Percentiles rank a stretch among this genome's conserved stretches.
These are phyloP conservation scores for Didymella glomerata DNA, from an alignment of 2,329 filamentous ascomycete genomes.

Conservation along the genomic window DNA sequence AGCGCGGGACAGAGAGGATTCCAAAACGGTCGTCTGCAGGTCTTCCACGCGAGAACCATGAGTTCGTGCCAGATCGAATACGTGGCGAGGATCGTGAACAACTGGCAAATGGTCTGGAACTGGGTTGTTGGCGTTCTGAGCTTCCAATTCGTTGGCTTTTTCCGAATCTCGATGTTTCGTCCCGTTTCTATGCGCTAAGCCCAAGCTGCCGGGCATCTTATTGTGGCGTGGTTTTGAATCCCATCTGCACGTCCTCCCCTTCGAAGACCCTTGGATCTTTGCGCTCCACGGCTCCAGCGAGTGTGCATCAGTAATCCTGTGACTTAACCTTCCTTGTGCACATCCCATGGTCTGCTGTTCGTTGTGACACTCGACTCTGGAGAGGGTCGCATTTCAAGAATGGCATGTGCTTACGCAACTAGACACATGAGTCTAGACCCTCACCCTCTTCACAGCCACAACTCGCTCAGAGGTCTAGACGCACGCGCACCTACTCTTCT, in stretches of 20 bases:
- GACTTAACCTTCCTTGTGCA: background rate
- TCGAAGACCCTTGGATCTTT: background rate
- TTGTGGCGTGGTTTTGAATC: background rate
- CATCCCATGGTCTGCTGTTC: background rate
- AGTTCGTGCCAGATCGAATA: slow-evolving; percentile 13
- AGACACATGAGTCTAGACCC: slow-evolving; percentile 9
- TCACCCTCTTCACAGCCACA: background rate
- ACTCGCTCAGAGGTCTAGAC: slow-evolving; percentile 13
- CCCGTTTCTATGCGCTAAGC: background rate
- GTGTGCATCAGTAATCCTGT: background rate
- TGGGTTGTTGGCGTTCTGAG: background rate
- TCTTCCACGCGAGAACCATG: background rate
- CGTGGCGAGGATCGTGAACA: slow-evolving; percentile 18
- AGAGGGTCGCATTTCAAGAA: slow-evolving; percentile 4
- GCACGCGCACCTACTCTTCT: background rate
- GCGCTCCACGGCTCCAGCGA: background rate
- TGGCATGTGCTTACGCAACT: slow-evolving; percentile 12
- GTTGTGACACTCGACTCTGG: background rate
- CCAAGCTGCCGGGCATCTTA: background rate
- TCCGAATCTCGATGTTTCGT: background rate
- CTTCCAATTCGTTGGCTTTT: background rate
- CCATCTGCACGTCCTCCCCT: slow-evolving; percentile 1
- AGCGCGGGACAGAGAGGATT: background rate
- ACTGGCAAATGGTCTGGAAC: slow-evolving; percentile 6
- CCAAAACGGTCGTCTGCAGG: slow-evolving; percentile 3